Base-by-base conservation (phyloP, 176 grass and related monocot species). In the Tillandsia fasciculata region DNA sequence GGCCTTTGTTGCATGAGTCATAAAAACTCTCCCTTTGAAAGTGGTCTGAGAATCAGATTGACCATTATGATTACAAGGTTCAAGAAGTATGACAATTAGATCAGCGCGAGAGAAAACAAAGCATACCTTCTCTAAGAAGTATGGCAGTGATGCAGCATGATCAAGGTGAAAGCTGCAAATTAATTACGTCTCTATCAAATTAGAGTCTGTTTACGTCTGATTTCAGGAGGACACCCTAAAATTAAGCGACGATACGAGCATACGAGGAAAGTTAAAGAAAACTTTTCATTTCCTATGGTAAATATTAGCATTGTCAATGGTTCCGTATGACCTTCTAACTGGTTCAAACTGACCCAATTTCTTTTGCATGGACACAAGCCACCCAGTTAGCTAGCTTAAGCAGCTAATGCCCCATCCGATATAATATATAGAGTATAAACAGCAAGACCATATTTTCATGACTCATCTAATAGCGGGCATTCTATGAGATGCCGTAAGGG, bases 1-100 rank as follows among this genome's bases (percentile, higher is more conserved):
- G 69, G 92, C 92, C 72, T 96, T 92, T 20, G 92, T 96, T 26
- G 92, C 86, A 58, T 96, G 92, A 59, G 92, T 96, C 92, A 96
- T 96, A 73, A 91, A 96, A 71, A 96, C 88, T 47, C 88, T 63
- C 28, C 92, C 92, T 78, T 77, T 89, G 71, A 96, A 96, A 2
- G 89, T 96, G 0, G 88, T 91, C 92, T 96, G 86, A 22, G 24
- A 70, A 87, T 22, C 63, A 72, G 26, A 75, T 63, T 14, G 2
- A 20, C 76, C 50, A 48, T 54, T 73, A 18, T 17, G 69, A 29
- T 2, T 22, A 52, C 4, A 20, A 17, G 52, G 68, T 11, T 23
- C 51, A 15, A 7, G 2, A 64, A 42, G n/a, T 15, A 48, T 72
- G 11, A 56, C 27, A 65, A 1, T 8, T 29, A 26, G 61, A 67